Percentiles rank a stretch among this genome's conserved stretches.
These are phyloP conservation scores for Phycomyces blakesleeanus DNA, from an alignment of 192 early-diverging fungal species.

Conservation along the genomic window DNA sequence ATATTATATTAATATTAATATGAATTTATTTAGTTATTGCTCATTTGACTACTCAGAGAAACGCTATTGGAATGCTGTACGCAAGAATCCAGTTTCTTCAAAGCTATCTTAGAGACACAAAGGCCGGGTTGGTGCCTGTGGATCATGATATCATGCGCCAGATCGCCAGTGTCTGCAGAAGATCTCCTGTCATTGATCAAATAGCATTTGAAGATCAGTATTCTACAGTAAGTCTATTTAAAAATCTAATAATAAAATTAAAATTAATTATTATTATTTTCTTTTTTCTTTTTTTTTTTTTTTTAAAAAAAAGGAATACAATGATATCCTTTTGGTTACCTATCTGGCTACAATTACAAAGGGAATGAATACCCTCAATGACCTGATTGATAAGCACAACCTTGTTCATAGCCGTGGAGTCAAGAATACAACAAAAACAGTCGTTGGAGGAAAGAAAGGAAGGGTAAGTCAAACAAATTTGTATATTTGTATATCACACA, in stretches of 20 bases:
- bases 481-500: too few species aligned
- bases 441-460: not conserved
- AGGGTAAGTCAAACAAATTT: not conserved
- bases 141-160: constrained; percentile 78
- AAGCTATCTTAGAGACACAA: constrained; percentile 69
- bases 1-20: too few species aligned
- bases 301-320: too few species aligned
- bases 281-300: too few species aligned
- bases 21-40: constrained; percentile 55
- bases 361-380: constrained; percentile 60
- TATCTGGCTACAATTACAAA: constrained; percentile 79
- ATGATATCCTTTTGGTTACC: constrained; percentile 72
- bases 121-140: constrained; percentile 51
- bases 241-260: too few species aligned
- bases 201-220: constrained; percentile 71
- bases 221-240: constrained; percentile 63
- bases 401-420: constrained; percentile 23
- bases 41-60: constrained; percentile 68
- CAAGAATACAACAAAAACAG: not conserved
- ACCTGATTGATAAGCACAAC: constrained; percentile 60
- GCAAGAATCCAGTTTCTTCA: constrained; percentile 64
- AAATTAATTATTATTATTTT: too few species aligned
- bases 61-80: constrained; percentile 82
- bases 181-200: constrained; percentile 66
- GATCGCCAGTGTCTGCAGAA: constrained; percentile 67